Conservation (phyloP, 768 basidiomycete genomes). For the Tylopilus plumbeoviolaceoides region DNA sequence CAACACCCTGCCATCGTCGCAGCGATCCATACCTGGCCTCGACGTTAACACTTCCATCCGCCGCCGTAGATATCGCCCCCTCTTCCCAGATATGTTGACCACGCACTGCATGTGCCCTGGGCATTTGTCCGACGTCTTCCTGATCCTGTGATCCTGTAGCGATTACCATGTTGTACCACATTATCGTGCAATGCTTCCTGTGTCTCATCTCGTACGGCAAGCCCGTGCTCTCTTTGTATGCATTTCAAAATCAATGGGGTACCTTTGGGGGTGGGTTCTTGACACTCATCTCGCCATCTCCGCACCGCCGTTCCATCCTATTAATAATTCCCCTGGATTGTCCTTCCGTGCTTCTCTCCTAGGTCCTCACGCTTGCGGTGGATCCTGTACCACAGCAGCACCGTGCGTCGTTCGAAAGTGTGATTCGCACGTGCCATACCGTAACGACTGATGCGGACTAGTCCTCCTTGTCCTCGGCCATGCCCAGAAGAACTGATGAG, state of each 20-base stretch:
- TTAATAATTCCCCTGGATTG: constrained; percentile 19
- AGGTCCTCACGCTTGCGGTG: constrained; percentile 18
- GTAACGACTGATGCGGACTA: not conserved
- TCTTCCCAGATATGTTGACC: not conserved
- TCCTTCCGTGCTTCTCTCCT: constrained; percentile 23
- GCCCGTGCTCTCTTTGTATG: not conserved
- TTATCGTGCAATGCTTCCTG: constrained; percentile 14
- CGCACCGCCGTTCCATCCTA: constrained; percentile 19
- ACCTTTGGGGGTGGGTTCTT: constrained; percentile 11
- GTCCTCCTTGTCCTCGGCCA: constrained; percentile 9
- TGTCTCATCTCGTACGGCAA: constrained; percentile 12
- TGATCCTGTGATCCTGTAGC: constrained; percentile 19
- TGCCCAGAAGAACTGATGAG: constrained; percentile 15
- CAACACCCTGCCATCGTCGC: constrained; percentile 11
- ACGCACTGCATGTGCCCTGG: not conserved
- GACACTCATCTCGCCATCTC: constrained; percentile 23
- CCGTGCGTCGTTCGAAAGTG: constrained; percentile 13
- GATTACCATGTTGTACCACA: not conserved
- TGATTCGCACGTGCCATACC: constrained; percentile 19
- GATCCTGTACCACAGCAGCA: constrained; percentile 24
- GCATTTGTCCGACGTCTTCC: not conserved
- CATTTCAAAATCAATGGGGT: constrained; percentile 13
- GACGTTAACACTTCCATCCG: not conserved
- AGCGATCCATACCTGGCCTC: not conserved
- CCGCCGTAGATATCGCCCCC: not conserved